Conservation (phyloP, 306 rosid species). For the Glycyrrhiza uralensis region DNA sequence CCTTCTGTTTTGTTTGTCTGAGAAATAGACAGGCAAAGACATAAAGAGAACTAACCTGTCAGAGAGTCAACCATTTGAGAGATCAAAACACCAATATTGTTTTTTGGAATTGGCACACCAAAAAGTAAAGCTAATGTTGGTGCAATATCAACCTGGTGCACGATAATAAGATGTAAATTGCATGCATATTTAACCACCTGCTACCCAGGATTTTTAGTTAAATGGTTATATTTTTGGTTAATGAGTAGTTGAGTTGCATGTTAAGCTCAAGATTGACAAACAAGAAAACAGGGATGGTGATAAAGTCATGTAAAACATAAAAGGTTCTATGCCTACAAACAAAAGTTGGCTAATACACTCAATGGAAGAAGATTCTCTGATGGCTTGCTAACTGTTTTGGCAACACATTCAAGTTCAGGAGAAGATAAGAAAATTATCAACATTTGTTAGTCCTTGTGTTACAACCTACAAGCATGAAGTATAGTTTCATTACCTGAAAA, state of each 20-base stretch:
- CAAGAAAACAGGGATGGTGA: neutral
- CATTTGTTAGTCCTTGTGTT: neutral
- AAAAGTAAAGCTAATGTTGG: conserved; percentile 83
- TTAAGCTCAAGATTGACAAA: conserved; percentile 14
- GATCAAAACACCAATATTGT: conserved; percentile 77
- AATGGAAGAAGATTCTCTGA: conserved; percentile 1
- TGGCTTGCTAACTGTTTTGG: neutral
- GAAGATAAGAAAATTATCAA: conserved; percentile 19
- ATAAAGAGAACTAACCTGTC: conserved; percentile 47
- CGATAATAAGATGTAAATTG: conserved; percentile 28
- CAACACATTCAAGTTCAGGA: conserved; percentile 2
- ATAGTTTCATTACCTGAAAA: conserved; percentile 61
- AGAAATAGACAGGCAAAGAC: conserved; percentile 14
- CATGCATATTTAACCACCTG: conserved; percentile 15
- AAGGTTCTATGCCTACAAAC: conserved; percentile 7
- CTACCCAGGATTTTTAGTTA: conserved; percentile 14
- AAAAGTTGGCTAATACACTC: neutral
- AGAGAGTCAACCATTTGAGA: conserved; percentile 48
- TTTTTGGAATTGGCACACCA: conserved; percentile 93
- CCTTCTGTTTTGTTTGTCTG: neutral
- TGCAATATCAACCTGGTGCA: conserved; percentile 75
- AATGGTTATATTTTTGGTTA: neutral
- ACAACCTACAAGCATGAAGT: conserved; percentile 18
- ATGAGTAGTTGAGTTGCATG: neutral
- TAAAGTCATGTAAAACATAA: neutral